A percentile compares a stretch with the other conserved stretches of the same genome.
Conservation (phyloP, 1,284 basidiomycete species). For the Limonomyces culmigenus region DNA sequence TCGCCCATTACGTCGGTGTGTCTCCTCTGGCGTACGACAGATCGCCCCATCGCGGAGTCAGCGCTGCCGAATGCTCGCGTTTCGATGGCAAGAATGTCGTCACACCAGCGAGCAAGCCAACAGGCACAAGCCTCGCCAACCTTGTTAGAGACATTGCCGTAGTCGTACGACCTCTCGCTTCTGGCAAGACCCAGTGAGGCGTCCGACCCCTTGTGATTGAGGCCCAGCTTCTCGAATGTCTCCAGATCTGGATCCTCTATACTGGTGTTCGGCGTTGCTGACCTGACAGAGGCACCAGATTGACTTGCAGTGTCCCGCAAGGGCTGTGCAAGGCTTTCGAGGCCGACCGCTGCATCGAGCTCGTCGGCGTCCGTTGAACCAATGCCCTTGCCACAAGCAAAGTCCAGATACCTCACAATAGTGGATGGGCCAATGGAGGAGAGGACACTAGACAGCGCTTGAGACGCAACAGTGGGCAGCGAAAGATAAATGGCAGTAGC, state of each 20-base stretch:
- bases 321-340: slow-evolving; percentile 50
- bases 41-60: slow-evolving; percentile 6
- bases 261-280: too few species aligned
- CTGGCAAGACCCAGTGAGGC: slow-evolving; percentile 5
- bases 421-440: slow-evolving; percentile 70
- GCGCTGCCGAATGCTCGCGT: neutral
- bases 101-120: slow-evolving; percentile 80
- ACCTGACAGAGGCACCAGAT: too few species aligned
- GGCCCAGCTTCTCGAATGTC: neutral
- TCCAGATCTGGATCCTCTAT: too few species aligned
- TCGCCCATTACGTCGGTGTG: too few species aligned
- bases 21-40: too few species aligned
- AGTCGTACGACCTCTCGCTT: slow-evolving; percentile 32
- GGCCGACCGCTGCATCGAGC: slow-evolving; percentile 41
- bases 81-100: slow-evolving; percentile 41
- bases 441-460: slow-evolving; percentile 58
- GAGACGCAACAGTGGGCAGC: slow-evolving; percentile 61
- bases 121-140: slow-evolving; percentile 81
- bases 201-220: slow-evolving; percentile 5
- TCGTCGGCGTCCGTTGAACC: slow-evolving; percentile 28
- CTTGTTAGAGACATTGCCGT: slow-evolving; percentile 74
- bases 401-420: slow-evolving; percentile 63
- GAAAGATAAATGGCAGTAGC: slow-evolving; percentile 80
- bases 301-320: slow-evolving; percentile 8
- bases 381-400: slow-evolving; percentile 67